Evolutionary conservation across 2,329 filamentous ascomycete genomes (phyloP).

Genomic region (Penicillium freii): DNA sequence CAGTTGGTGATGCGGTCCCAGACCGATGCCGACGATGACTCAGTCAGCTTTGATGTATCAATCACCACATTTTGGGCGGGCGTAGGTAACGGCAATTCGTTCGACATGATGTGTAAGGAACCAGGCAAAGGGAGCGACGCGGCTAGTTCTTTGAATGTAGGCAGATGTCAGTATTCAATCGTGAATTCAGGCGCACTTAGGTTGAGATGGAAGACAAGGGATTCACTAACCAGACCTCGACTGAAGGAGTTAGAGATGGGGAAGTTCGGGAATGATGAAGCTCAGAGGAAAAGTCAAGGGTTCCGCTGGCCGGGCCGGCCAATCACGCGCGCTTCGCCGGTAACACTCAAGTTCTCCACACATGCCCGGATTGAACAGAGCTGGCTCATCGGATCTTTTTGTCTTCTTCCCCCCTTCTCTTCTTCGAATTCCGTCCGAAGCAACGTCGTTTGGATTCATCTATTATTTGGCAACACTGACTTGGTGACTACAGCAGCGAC

Average conservation of each 20-base stretch:
- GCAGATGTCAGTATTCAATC: conserved; percentile 7
- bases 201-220: conserved; percentile 1
- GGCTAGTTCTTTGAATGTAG: conserved; percentile 8
- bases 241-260: conserved; percentile 29
- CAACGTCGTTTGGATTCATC: neutral
- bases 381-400: conserved; percentile 7
- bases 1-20: conserved; percentile 90
- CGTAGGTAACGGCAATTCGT: conserved; percentile 37
- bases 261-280: conserved; percentile 28
- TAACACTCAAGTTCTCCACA: conserved; percentile 22
- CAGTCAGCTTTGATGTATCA: conserved; percentile 43
- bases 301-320: conserved; percentile 28
- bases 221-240: conserved; percentile 25
- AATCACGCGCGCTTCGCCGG: conserved; percentile 30
- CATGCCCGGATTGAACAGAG: conserved; percentile 11
- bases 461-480: conserved; percentile 7
- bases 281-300: conserved; percentile 37
- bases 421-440: conserved; percentile 7
- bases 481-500: conserved; percentile 20
- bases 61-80: conserved; percentile 40
- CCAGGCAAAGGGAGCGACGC: conserved; percentile 21
- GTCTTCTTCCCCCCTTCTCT: conserved; percentile 15
- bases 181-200: conserved; percentile 5
- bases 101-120: conserved; percentile 41
- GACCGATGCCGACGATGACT: conserved; percentile 61